Base-by-base conservation (phyloP, 148 eudicot species). In the Vaccinium vitisidaea region DNA sequence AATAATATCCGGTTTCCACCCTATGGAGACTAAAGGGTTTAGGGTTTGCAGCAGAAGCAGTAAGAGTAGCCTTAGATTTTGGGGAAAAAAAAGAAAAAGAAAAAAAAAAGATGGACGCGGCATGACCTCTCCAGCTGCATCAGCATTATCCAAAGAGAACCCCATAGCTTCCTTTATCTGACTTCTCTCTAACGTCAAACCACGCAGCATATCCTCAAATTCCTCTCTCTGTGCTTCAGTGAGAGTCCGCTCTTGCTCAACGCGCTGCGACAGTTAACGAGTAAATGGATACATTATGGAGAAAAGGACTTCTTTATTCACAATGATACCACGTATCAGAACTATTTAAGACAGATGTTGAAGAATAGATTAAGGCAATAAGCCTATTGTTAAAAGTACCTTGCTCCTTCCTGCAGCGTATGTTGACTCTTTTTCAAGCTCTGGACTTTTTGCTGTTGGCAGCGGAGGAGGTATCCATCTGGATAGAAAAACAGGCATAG, bases 111-210 rank as follows among this genome's bases (percentile, higher is more conserved):
- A 7, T 50, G 0, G 0, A 50, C 53, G 12, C 12, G 11, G 53
- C 53, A 50, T 50, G 53, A 50, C 53, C 99, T 97, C 99, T 87
- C 98, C 95, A 30, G 98, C 99, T 55, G 99, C 99, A 93, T 97
- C 99, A 84, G 98, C 98, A 87, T 97, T 97, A 80, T 97, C 98
- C 86, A 97, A 88, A 16, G 99, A 89, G 92, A 97, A 97, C 50
- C 99, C 99, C 99, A 97, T 97, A 39, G 99, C 99, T 76, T 91
- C 92, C 88, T 93, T 97, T 48, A 97, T 93, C 88, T 93, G 99
- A 86, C 91, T 92, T 86, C 99, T 97, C 86, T 97, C 99, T 79
- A 97, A 85, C 52, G 99, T 95, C 87, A 97, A 91, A 46, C 98
- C 93, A 90, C 99, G 98, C 56, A 97, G 87, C 98, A 94, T 95